Conservation (phyloP, 805 yeast genomes). For the Pichia rugopelliculosa region DNA sequence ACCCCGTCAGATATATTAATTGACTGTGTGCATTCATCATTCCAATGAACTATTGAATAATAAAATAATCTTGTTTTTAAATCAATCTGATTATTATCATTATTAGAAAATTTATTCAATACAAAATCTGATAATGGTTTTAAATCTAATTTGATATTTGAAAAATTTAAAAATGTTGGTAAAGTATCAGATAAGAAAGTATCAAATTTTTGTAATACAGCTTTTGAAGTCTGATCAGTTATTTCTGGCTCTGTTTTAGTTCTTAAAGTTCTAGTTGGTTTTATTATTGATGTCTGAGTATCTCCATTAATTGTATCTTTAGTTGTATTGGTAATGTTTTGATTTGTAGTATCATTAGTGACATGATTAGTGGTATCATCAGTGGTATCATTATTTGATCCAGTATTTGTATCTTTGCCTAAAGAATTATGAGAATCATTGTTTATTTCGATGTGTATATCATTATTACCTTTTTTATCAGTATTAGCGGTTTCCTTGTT, state of each 20-base stretch:
- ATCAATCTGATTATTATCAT: background rate
- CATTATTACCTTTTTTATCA: background rate
- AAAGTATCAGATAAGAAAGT: conserved; percentile 11
- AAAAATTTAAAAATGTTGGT: conserved; percentile 13
- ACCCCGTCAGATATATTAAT: conserved; percentile 16
- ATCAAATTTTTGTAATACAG: conserved; percentile 2
- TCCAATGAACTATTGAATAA: background rate
- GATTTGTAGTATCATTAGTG: background rate
- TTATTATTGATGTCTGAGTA: background rate
- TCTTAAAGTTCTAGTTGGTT: conserved; percentile 15
- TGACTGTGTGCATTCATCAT: background rate
- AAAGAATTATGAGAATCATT: background rate
- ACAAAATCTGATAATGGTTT: conserved; percentile 35
- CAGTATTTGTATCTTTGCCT: background rate
- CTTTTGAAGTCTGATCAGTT: conserved; percentile 4
- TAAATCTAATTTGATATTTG: conserved; percentile 34
- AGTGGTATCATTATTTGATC: background rate
- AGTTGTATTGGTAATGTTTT: background rate
- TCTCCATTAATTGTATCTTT: conserved; percentile 11
- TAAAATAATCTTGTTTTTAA: background rate
- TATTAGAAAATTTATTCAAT: background rate
- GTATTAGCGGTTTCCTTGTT: background rate
- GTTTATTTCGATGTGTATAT: background rate
- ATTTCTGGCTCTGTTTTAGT: conserved; percentile 15
- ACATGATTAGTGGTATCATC: background rate